Evolutionary conservation across 2,329 filamentous ascomycete species (phyloP), one percentile per base, ranked within the genome.

Genomic region (Epichloe baconii): DNA sequence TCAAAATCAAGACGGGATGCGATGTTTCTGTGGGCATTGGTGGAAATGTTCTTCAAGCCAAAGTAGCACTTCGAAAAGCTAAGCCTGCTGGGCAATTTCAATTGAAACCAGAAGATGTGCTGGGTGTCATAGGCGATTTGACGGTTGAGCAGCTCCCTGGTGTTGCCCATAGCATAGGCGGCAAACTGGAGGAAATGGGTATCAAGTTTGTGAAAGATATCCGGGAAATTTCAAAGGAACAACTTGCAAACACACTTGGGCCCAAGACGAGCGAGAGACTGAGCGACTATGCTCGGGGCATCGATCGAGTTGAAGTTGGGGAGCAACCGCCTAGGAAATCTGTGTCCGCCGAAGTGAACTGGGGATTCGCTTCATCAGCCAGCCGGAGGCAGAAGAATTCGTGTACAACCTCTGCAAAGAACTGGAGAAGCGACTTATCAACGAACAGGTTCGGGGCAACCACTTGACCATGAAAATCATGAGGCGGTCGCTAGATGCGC

Each of bases 381-480:
- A 96, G 61, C 77, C 80, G n/a, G 91, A 98, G 66, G 90, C 89
- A 0, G 91, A 97, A 53, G 88, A 94, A 56, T 98, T 98, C 64
- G 77, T 97, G 34, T 73, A 80, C 54, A 93, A 87, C 57, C 71
- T 98, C 0, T 93, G 87, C 62, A 83, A 83, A 51, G 93, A 98
- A 66, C 71, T 98, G 6, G 83, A 90, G 58, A 84, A 83, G 51
- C 79, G 93, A 1, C 70, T 98, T 17, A 62, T 89, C 21, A 86
- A 89, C 56, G 88, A 96, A 63, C 77, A 83, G 34, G 88, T 96
- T 49, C 94, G 86, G 61, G 93, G 93, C 14, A 86, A 79, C 57
- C 87, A 95, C 55, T 73, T 98, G 47, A 95, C 89, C 0, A 81
- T 98, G 74, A 97, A 96, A 64, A 85, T 98, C 54, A 96, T 98